phyloP scores from a whole-genome alignment of 2,329 filamentous ascomycete genomes.

The Intubia oerlemansii region DNA sequence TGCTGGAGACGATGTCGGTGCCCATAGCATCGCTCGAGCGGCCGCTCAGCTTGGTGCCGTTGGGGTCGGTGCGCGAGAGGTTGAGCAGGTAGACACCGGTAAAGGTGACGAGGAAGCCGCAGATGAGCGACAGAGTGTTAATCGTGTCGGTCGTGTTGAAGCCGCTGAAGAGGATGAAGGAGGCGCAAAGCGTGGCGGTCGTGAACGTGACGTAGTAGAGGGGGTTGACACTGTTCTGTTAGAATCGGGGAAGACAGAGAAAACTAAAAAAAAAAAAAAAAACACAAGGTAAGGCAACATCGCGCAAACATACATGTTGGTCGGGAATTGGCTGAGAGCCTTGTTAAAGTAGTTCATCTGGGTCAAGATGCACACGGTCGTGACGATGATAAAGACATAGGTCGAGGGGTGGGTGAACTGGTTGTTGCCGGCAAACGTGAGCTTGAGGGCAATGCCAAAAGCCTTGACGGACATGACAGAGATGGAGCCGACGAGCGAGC shows the following conservation, averaged over 20 bases:
- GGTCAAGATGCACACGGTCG: slow-evolving; percentile 79
- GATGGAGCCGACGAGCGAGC: slow-evolving; percentile 87
- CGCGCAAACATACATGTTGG: slow-evolving; percentile 59
- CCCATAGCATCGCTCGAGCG: slow-evolving; percentile 57
- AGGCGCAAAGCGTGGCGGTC: slow-evolving; percentile 79
- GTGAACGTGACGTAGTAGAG: slow-evolving; percentile 97
- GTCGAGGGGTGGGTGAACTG: slow-evolving; percentile 90
- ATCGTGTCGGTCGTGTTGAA: slow-evolving; percentile 89
- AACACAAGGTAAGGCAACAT: too few species aligned
- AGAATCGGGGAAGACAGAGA: slow-evolving; percentile 10
- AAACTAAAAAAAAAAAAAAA: too few species aligned
- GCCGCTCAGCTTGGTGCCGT: slow-evolving; percentile 47
- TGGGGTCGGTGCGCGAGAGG: slow-evolving; percentile 77
- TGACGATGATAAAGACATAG: slow-evolving; percentile 92
- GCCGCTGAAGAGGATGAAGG: slow-evolving; percentile 85
- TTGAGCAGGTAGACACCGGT: slow-evolving; percentile 90
- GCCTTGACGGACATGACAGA: slow-evolving; percentile 99
- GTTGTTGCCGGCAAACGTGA: slow-evolving; percentile 82
- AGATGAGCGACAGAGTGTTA: slow-evolving; percentile 80
- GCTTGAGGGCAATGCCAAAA: slow-evolving; percentile 90
- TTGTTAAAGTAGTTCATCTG: slow-evolving; percentile 99
- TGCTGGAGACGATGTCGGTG: slow-evolving; percentile 73
- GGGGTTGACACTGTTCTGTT: slow-evolving; percentile 54
- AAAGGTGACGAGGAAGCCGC: slow-evolving; percentile 87
- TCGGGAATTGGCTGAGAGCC: slow-evolving; percentile 86